Evolutionary conservation across 108 stramenopile species (phyloP).

Genomic region (Cyclotella cryptica): DNA sequence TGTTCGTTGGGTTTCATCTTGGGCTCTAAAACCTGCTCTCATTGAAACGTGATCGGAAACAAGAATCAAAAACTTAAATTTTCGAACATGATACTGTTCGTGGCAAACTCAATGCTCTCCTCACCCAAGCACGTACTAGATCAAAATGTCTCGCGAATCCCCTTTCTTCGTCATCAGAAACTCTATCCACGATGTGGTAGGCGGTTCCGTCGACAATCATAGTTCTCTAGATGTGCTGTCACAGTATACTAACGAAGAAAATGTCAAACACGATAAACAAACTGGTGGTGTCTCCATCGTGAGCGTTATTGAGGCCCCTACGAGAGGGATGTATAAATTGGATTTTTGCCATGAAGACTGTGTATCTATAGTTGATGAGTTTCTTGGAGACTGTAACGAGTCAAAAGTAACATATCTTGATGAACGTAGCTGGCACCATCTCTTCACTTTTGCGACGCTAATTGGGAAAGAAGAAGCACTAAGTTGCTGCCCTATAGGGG

Average conservation of each 20-base stretch:
- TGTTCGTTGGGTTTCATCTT: too few species aligned
- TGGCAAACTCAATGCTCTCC: too few species aligned
- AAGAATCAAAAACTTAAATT: too few species aligned
- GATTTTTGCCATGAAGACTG: background rate
- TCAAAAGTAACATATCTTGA: conserved; percentile 6
- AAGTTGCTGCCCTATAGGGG: background rate
- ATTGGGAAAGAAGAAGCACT: conserved; percentile 1
- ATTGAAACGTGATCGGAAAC: too few species aligned
- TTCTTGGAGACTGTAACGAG: background rate
- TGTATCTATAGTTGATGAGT: background rate
- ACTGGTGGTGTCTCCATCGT: background rate
- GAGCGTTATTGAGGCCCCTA: background rate
- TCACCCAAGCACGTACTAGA: too few species aligned
- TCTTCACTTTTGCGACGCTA: background rate
- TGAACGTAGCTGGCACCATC: conserved; percentile 14
- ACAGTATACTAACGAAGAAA: background rate
- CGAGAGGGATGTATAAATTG: background rate
- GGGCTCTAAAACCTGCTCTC: too few species aligned
- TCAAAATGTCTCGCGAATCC: background rate
- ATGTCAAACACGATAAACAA: background rate
- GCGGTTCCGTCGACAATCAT: background rate
- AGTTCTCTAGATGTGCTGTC: background rate
- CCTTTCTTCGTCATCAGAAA: conserved; percentile 12
- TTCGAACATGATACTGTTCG: too few species aligned
- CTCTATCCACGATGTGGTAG: background rate